Conservation (phyloP, 202 grass and related monocot species). For the Setaria italica region DNA sequence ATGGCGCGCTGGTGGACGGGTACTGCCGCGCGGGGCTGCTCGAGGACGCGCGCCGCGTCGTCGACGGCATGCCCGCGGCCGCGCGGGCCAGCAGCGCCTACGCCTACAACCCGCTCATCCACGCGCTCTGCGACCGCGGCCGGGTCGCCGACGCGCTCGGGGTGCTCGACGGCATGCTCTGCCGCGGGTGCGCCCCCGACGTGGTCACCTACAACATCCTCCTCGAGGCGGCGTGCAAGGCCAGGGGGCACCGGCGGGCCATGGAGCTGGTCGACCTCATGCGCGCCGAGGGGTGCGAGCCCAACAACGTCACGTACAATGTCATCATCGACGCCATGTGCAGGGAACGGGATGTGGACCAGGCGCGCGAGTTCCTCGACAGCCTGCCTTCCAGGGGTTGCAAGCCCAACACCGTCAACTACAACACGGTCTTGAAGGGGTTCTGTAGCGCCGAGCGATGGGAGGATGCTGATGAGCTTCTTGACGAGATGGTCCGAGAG, state of each 20-base stretch:
- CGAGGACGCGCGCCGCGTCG: slow-evolving; percentile 61
- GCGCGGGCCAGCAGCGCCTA: slow-evolving; percentile 55
- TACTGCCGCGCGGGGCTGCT: slow-evolving; percentile 69
- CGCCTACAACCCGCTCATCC: slow-evolving; percentile 80
- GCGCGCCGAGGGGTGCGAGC: slow-evolving; percentile 62
- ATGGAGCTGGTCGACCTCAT: slow-evolving; percentile 71
- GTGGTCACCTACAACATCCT: slow-evolving; percentile 84
- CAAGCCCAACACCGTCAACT: slow-evolving; percentile 60
- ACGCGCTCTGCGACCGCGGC: slow-evolving; percentile 59
- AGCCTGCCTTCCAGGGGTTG: slow-evolving; percentile 60
- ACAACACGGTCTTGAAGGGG: slow-evolving; percentile 70
- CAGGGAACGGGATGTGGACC: slow-evolving; percentile 58
- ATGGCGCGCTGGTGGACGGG: slow-evolving; percentile 62
- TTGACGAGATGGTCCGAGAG: slow-evolving; percentile 58
- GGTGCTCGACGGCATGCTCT: slow-evolving; percentile 75
- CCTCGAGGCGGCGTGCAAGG: slow-evolving; percentile 68
- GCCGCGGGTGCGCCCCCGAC: slow-evolving; percentile 57
- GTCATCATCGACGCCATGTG: slow-evolving; percentile 79
- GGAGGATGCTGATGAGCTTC: slow-evolving; percentile 61
- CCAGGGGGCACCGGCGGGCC: slow-evolving; percentile 55
- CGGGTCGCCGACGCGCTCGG: slow-evolving; percentile 57
- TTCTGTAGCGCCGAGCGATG: slow-evolving; percentile 51
- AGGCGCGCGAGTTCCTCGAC: slow-evolving; percentile 49
- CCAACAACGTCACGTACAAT: slow-evolving; percentile 72
- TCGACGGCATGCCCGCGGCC: slow-evolving; percentile 56